Percentiles rank a stretch among this genome's conserved stretches.
Evolutionary conservation across 1,284 basidiomycete genomes (phyloP).

Genomic region (Papiliotrema laurentii): DNA sequence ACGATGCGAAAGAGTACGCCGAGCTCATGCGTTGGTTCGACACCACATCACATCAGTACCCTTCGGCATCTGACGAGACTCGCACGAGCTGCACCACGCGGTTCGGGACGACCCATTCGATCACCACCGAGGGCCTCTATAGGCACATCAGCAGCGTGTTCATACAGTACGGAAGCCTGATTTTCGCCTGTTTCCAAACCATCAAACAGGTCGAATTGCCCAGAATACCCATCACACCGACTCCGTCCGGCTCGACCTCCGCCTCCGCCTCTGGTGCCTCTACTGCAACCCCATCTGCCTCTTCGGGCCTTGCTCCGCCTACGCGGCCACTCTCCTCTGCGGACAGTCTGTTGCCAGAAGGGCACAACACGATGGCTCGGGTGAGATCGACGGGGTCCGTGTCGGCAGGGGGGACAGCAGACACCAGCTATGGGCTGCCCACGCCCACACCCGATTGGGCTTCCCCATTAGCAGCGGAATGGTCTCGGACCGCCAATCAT

Average conservation of each 20-base stretch:
- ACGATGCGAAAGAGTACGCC: slow-evolving; percentile 75
- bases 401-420: too few species aligned
- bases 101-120: slow-evolving; percentile 75
- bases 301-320: too few species aligned
- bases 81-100: slow-evolving; percentile 91
- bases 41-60: slow-evolving; percentile 54
- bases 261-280: not conserved
- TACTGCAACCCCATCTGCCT: not conserved
- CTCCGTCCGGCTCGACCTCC: not conserved
- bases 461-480: too few species aligned
- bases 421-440: too few species aligned
- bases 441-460: too few species aligned
- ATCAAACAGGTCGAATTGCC: slow-evolving; percentile 63
- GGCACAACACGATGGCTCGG: too few species aligned
- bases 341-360: too few species aligned
- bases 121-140: slow-evolving; percentile 55
- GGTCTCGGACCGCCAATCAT: too few species aligned
- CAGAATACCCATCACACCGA: not conserved
- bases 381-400: too few species aligned
- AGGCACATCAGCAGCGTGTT: slow-evolving; percentile 79
- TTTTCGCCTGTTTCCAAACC: slow-evolving; percentile 50
- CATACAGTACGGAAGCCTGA: slow-evolving; percentile 78
- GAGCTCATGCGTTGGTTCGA: slow-evolving; percentile 74
- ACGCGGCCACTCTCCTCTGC: too few species aligned
- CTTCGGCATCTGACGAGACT: slow-evolving; percentile 55